Evolutionary conservation across 2,329 filamentous ascomycete genomes (phyloP).

Genomic region (Botrytis cinerea): DNA sequence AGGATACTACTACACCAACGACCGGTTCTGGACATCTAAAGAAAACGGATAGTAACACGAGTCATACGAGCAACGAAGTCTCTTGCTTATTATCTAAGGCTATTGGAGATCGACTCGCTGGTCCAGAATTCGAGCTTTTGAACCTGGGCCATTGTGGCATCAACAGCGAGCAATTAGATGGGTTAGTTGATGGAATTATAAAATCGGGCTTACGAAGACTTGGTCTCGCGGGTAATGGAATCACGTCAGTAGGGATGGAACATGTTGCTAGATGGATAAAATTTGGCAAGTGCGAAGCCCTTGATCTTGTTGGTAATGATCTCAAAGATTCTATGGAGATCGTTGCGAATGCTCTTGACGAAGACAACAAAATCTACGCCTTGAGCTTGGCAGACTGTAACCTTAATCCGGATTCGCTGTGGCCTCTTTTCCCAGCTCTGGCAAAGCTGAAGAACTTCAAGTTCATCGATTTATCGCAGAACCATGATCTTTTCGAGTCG

Average conservation of each 20-base stretch:
- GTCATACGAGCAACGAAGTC: constrained; percentile 43
- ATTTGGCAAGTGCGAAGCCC: constrained; percentile 76
- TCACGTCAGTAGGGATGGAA: constrained; percentile 71
- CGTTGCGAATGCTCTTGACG: constrained; percentile 54
- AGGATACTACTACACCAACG: constrained; percentile 33
- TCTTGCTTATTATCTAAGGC: constrained; percentile 71
- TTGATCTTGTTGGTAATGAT: constrained; percentile 88
- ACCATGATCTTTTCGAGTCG: constrained; percentile 73
- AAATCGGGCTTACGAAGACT: constrained; percentile 76
- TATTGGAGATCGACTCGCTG: constrained; percentile 74
- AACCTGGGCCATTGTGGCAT: constrained; percentile 80
- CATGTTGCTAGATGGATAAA: constrained; percentile 77
- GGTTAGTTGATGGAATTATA: constrained; percentile 79
- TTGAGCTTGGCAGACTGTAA: constrained; percentile 86
- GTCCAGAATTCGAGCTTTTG: constrained; percentile 75
- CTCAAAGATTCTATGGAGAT: constrained; percentile 56
- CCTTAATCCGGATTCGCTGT: constrained; percentile 70
- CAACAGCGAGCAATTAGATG: constrained; percentile 68
- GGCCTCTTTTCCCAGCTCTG: constrained; percentile 73
- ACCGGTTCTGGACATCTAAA: constrained; percentile 32
- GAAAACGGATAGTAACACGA: constrained; percentile 27
- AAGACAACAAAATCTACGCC: constrained; percentile 68
- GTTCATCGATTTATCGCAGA: constrained; percentile 92
- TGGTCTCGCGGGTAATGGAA: constrained; percentile 78
- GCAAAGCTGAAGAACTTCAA: constrained; percentile 70